phyloP scores from a whole-genome alignment of 345 rosid genomes.

The Eucalyptus pumila region DNA sequence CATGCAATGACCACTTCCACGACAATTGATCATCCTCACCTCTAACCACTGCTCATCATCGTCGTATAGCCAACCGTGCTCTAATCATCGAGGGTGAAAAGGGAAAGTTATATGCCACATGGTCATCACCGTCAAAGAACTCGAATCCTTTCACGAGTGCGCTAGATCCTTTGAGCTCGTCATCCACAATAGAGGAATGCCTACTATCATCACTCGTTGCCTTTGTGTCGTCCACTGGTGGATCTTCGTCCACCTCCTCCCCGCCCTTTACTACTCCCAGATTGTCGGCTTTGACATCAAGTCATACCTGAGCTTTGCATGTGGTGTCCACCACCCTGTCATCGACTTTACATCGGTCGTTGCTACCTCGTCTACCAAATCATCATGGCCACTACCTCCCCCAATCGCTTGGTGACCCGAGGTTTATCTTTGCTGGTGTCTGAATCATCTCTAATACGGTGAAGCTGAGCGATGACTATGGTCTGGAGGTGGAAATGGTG shows the following conservation, averaged over 20 bases:
- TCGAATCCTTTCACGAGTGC: not conserved
- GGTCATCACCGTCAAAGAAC: too few relatives aligned
- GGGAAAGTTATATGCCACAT: too few relatives aligned
- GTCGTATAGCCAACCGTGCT: too few relatives aligned
- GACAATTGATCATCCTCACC: fast-evolving
- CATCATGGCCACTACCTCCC: not conserved
- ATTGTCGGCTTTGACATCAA: not conserved
- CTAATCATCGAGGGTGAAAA: fast-evolving
- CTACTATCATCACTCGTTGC: too few relatives aligned
- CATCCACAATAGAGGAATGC: not conserved
- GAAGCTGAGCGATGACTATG: not conserved
- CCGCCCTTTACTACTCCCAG: not conserved
- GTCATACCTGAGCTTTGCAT: not conserved
- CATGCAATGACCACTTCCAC: not conserved
- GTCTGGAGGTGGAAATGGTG: not conserved
- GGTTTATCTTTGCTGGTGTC: not conserved
- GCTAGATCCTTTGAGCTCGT: not conserved
- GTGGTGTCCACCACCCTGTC: not conserved
- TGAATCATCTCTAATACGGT: not conserved
- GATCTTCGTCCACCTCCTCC: not conserved
- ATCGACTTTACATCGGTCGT: not conserved
- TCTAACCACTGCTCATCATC: not conserved
- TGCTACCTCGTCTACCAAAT: not conserved
- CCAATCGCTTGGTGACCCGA: not conserved
- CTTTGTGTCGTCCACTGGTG: not conserved